Evolutionary conservation across 1,139 yeast species (phyloP), one percentile per base, ranked within the genome.

Genomic region (Nakaseomyces bracarensis): DNA sequence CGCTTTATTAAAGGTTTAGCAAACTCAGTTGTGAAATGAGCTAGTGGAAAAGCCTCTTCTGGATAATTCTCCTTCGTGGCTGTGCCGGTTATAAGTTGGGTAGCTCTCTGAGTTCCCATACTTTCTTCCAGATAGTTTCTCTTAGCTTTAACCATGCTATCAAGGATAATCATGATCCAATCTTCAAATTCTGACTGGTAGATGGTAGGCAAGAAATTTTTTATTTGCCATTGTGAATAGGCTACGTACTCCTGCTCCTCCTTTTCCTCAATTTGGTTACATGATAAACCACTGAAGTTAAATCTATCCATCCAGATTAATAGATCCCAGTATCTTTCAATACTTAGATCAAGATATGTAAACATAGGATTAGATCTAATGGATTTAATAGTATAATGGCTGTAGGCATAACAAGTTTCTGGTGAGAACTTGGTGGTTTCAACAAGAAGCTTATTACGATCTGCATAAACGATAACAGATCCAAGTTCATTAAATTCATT

Each of bases 221-320:
- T 76, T 26, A 93, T 70, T 45, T 85, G 93, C 98, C 98, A 93
- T 41, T 77, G 71, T 43, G 83, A 79, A 40, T 72, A 70, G 2
- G 82, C 79, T 21, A 68, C 68, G 46, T 82, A 65, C 28, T 71
- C 71, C 53, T 81, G 85, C 15, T 65, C 64, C 6, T 79, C 85
- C 9, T 69, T 72, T 14, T 64, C 70, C n/a, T 75, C 67, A 33
- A 83, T 76, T 44, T 74, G 73, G 14, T 68, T 63, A 58, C 95
- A 82, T 20, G 79, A 78, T 45, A 87, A 70, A 4, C 98, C 99
- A 35, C 95, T 85, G 61, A 70, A 87, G 56, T 93, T 93, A 53
- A 74, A 78, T 52, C 82, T 80, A 60, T 93, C 96, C 95, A 89
- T 85, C 97, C 98, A 93, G 3, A 91, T 67, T 48, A 93, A 67